A percentile compares a stretch with the other conserved stretches of the same genome.
phyloP scores from a whole-genome alignment of 2,329 filamentous ascomycete species.

The Xylariaceae sp. region DNA sequence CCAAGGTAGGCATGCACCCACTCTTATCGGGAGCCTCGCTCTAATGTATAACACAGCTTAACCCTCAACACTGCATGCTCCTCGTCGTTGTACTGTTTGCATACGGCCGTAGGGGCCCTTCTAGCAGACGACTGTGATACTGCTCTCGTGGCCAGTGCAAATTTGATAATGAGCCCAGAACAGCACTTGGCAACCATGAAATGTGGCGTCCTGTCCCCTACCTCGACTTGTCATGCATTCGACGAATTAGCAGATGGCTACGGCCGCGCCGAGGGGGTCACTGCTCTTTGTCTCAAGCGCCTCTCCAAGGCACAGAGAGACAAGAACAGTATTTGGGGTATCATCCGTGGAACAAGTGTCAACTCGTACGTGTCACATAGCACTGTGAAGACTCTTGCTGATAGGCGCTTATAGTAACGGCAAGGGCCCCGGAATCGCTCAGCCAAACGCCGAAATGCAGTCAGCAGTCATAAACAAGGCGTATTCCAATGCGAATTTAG shows the following conservation, averaged over 20 bases:
- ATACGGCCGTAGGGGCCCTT: constrained; percentile 12
- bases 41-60: no score
- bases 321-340: constrained; percentile 8
- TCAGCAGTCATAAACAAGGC: constrained; percentile 25
- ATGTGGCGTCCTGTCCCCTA: constrained; percentile 28
- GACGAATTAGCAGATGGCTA: constrained; percentile 41
- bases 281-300: constrained; percentile 35
- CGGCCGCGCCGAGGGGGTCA: constrained; percentile 41
- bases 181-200: constrained; percentile 13
- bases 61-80: constrained; percentile 27
- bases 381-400: no score
- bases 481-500: constrained; percentile 25
- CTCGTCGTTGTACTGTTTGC: constrained; percentile 17
- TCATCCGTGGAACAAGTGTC: constrained; percentile 10
- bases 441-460: constrained; percentile 31
- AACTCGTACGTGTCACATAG: constrained; percentile 10
- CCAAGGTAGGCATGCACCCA: constrained; percentile 10
- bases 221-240: constrained; percentile 30
- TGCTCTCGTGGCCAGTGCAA: constrained; percentile 18
- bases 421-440: constrained; percentile 35
- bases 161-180: constrained; percentile 16
- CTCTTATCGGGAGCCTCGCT: no score
- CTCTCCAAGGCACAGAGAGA: constrained; percentile 30
- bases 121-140: constrained; percentile 12
- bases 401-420: constrained; percentile 27